Evolutionary conservation across 1,139 yeast genomes (phyloP), one percentile per base, ranked within the genome.

Genomic region (Waltiozyma sp.): DNA sequence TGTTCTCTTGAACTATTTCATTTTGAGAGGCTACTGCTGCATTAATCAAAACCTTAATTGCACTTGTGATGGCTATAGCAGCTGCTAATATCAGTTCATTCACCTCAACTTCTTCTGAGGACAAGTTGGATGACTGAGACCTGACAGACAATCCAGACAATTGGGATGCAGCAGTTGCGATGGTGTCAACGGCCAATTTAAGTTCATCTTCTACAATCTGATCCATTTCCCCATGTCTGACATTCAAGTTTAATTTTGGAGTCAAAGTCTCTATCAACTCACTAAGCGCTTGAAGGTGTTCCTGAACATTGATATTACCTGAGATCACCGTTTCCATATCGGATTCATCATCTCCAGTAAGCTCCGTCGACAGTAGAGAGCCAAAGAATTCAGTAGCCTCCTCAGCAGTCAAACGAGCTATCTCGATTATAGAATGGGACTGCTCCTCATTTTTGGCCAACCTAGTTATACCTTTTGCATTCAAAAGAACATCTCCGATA

Each of bases 21-120:
- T 75, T 68, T 61, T 87, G 96, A 19, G 93, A 80, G 40, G 78
- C 89, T 19, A 88, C 79, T 2, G 95, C 87, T 2, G 94, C 81
- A 48, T 70, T 67, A 43, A 88, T 81, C 52, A 87, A 72, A 18
- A 75, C 69, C 7, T 82, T 78, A 42, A 88, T 82, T 0, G 95
- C 88, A 49, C 80, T 77, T 2, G 93, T 85, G 23, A 87, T 82
- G 16, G 88, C 86, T 51, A 81, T 75, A 0, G 95, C 94, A 24
- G 93, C 87, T 5, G 81, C 69, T 41, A 87, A 65, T 47, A 88
- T 75, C 1, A 91, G 84, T 52, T 80, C 86, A 59, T 85, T 88
- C 28, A 87, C 78, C 56, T 82, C 84, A 38, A 79, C 59, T 49
- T 81, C 83, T 38, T 76, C 74, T 28, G 79, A 73, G 10, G 76